Conservation (phyloP, 163 green algal genomes). For the Scenedesmus sp. region DNA sequence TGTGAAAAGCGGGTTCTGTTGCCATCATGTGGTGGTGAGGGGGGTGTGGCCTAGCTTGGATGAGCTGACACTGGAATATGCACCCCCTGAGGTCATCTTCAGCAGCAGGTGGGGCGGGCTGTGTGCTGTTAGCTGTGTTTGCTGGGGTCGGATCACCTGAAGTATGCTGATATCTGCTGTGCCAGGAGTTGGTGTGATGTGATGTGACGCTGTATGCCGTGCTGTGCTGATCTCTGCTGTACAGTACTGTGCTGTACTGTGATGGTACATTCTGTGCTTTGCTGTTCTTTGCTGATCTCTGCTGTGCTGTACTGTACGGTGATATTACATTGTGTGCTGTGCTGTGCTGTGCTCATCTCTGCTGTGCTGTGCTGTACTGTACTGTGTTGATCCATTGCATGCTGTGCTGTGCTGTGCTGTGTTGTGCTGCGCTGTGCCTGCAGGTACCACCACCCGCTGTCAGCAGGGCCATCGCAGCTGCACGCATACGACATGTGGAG, state of each 20-base stretch:
- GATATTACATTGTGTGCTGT: too few relatives aligned
- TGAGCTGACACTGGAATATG: conserved; percentile 78
- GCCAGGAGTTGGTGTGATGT: too few relatives aligned
- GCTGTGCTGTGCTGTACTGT: background rate
- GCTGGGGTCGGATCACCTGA: too few relatives aligned
- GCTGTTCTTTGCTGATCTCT: too few relatives aligned
- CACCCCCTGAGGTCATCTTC: conserved; percentile 75
- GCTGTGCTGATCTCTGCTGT: too few relatives aligned
- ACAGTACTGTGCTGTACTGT: too few relatives aligned
- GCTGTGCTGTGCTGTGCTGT: background rate
- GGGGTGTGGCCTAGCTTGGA: conserved; percentile 53
- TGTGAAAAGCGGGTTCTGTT: background rate
- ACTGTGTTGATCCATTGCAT: too few relatives aligned
- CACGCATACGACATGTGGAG: conserved; percentile 67
- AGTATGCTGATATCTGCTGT: background rate
- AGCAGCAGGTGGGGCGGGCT: conserved; percentile 26
- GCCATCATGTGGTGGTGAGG: conserved; percentile 27
- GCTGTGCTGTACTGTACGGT: too few relatives aligned
- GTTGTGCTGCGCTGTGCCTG: background rate
- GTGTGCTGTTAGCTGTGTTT: background rate
- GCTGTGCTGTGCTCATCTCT: background rate
- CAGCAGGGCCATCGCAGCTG: conserved; percentile 23
- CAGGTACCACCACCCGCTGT: conserved; percentile 42
- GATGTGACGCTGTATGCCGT: background rate
- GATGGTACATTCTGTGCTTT: background rate